Evolutionary conservation across 805 yeast species (phyloP), one percentile per base, ranked within the genome.

Genomic region (Priceomyces haplophilus): DNA sequence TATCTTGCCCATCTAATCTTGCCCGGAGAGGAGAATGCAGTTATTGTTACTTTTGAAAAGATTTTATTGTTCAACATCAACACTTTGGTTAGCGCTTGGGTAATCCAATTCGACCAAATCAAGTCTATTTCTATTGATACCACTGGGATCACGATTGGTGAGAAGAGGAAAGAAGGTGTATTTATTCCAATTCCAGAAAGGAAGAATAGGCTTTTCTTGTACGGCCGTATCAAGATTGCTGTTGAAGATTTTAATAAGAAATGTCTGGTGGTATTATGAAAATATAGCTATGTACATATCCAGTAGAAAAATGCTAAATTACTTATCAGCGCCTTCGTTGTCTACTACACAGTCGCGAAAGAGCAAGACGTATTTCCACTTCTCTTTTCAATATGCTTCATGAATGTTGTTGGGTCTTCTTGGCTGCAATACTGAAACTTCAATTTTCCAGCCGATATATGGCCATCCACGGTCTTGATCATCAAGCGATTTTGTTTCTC

Each of bases 1-100:
- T 93, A 93, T 55, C 67, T 93, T 42, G 95, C 97, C 0, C 98
- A 93, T 62, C 78, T 86, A 47, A 76, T 87, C 15, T 69, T 90
- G 36, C 83, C 95, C 1, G 95, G 95, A 6, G 85, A 82, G 38
- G 95, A 88, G 47, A 73, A 78, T 52, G 85, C 83, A 5, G 83
- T 88, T 3, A 66, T 91, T 39, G 82, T 93, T 3, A 86, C 96
- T 1, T 80, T 79, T 68, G 76, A 70, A 44, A 76, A 82, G 45
- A 82, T 93, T 15, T 56, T 88, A 37, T 72, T 89, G 58, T 76
- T 88, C 45, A 76, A 82, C 19, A 72, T 88, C 15, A 78, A 80
- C 34, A 68, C 72, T 1, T 62, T 84, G 67, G 73, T 72, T 30
- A 70, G 80, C 1, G 79, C 79, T 50, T 91, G 99, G 98, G 72